phyloP scores from a whole-genome alignment of 164 flowering plant genomes.

The Hamamelis virginiana region DNA sequence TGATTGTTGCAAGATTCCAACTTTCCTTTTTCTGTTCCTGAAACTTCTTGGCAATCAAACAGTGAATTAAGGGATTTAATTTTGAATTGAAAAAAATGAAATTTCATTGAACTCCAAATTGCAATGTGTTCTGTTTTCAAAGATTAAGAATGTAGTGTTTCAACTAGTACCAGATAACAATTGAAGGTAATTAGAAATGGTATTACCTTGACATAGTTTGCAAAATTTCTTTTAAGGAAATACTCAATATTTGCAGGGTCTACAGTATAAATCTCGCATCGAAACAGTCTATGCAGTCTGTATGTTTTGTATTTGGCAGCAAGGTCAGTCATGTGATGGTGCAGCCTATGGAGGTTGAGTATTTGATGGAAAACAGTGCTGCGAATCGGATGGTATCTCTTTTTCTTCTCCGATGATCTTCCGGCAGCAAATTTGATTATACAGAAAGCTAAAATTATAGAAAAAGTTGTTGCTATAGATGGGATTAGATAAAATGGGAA shows the following conservation, averaged over 20 bases:
- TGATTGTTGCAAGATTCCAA: too few relatives aligned
- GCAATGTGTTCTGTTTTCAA: too few relatives aligned
- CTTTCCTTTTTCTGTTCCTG: too few relatives aligned
- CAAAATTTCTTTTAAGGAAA: conserved; percentile 53
- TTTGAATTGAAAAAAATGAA: too few relatives aligned
- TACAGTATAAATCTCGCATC: conserved; percentile 46
- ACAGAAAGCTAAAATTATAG: conserved; percentile 3
- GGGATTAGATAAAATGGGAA: not conserved
- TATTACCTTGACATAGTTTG: conserved; percentile 58
- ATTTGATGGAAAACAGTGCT: conserved; percentile 53
- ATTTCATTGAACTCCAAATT: too few relatives aligned
- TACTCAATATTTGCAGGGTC: conserved; percentile 61
- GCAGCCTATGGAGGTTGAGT: conserved; percentile 39
- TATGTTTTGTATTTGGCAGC: conserved; percentile 41
- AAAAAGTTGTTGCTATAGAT: conserved; percentile 6
- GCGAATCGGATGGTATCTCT: conserved; percentile 44
- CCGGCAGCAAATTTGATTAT: not conserved
- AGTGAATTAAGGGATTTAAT: too few relatives aligned
- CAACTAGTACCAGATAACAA: too few relatives aligned
- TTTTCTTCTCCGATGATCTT: conserved; percentile 9
- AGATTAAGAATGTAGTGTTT: too few relatives aligned
- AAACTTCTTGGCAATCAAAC: too few relatives aligned
- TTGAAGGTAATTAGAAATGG: too few relatives aligned
- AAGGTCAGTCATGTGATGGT: conserved; percentile 51
- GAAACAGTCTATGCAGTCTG: conserved; percentile 33